phyloP scores from a whole-genome alignment of 345 rosid species.

The Camelina neglecta region DNA sequence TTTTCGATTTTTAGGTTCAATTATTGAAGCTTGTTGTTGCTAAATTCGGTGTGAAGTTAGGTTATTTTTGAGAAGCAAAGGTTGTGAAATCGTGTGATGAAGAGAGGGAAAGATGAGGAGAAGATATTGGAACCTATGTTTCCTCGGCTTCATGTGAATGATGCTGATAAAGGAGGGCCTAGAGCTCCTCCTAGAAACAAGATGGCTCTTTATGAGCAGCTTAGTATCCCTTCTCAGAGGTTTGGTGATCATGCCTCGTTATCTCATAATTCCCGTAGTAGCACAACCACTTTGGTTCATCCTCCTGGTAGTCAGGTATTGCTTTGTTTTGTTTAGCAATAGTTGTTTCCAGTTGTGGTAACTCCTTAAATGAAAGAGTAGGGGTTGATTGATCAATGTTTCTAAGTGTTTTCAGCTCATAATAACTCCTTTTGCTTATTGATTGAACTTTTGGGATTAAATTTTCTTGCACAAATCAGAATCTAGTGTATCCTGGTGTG shows the following conservation, averaged over 20 bases:
- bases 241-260: slow-evolving; percentile 50
- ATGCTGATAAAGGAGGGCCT: slow-evolving; percentile 90
- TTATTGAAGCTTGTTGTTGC: not conserved
- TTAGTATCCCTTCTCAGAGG: slow-evolving; percentile 84
- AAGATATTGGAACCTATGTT: slow-evolving; percentile 80
- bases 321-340: not conserved
- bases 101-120: slow-evolving; percentile 77
- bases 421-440: not conserved
- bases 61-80: slow-evolving; percentile 4
- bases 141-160: slow-evolving; percentile 91
- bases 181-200: slow-evolving; percentile 98
- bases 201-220: slow-evolving; percentile 99
- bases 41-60: slow-evolving; percentile 19
- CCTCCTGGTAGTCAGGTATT: slow-evolving; percentile 69
- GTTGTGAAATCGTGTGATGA: slow-evolving; percentile 49
- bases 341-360: not conserved
- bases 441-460: slow-evolving; percentile 2
- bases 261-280: slow-evolving; percentile 46
- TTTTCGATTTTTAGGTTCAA: not conserved
- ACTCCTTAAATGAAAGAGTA: not conserved
- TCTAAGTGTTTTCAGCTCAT: not conserved
- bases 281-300: slow-evolving; percentile 47
- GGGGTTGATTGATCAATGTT: slow-evolving; percentile 9
- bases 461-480: not conserved
- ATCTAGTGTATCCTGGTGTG: not conserved